Conservation (phyloP, 2,329 filamentous ascomycete species). For the Elsinoe necatrix region DNA sequence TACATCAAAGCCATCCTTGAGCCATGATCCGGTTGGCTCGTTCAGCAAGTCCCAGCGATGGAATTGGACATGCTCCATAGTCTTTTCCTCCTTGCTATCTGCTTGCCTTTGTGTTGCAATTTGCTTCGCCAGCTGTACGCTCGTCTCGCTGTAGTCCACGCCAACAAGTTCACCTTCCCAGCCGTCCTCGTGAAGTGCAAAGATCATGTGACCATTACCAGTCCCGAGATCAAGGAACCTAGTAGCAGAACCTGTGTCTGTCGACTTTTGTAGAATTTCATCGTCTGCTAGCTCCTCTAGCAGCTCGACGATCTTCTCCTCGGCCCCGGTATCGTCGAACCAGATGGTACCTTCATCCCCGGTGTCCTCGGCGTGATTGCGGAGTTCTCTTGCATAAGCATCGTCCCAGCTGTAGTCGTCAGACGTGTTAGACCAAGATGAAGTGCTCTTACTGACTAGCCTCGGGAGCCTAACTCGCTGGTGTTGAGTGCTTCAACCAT, state of each 20-base stretch:
- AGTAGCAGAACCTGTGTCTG: conserved; percentile 28
- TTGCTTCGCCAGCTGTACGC: conserved; percentile 62
- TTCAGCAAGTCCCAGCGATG: conserved; percentile 45
- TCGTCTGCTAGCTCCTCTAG: conserved; percentile 45
- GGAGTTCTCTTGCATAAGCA: conserved; percentile 62
- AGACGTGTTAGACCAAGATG: not conserved
- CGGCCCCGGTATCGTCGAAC: conserved; percentile 91
- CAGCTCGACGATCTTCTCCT: conserved; percentile 67
- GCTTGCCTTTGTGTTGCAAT: conserved; percentile 36
- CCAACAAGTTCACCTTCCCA: conserved; percentile 69
- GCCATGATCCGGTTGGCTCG: conserved; percentile 44
- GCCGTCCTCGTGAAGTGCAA: conserved; percentile 59
- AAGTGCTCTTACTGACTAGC: conserved; percentile 57
- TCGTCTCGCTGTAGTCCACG: conserved; percentile 75
- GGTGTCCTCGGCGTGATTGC: conserved; percentile 63
- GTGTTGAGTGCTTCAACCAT: conserved; percentile 50
- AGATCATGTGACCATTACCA: conserved; percentile 87
- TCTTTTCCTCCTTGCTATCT: conserved; percentile 20
- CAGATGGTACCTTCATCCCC: conserved; percentile 81
- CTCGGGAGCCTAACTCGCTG: conserved; percentile 75
- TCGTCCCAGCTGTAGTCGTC: conserved; percentile 41
- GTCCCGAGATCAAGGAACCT: conserved; percentile 81
- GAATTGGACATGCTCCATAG: conserved; percentile 32
- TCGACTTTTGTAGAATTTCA: conserved; percentile 36
- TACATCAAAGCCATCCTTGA: conserved; percentile 67